Evolutionary conservation across 208 protist genomes (phyloP).

Genomic region (Phytomonas sp.): DNA sequence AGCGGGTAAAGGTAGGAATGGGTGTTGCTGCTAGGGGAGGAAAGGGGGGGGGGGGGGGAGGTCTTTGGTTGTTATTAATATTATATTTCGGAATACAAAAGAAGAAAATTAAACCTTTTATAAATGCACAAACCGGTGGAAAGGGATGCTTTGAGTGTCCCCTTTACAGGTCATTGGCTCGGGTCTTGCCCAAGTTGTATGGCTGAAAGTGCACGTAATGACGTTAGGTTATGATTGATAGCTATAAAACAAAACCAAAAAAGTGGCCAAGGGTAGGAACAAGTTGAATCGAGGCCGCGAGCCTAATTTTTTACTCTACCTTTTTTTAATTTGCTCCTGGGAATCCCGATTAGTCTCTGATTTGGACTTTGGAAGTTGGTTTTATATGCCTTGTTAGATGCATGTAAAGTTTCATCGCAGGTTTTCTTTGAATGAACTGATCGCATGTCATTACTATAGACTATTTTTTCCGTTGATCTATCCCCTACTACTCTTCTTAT

Average conservation of each 20-base stretch:
- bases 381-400: neutral
- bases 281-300: neutral
- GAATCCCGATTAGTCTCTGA: neutral
- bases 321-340: neutral
- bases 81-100: constrained; percentile 5
- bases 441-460: neutral
- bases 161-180: neutral
- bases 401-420: neutral
- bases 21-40: neutral
- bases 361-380: neutral
- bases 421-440: neutral
- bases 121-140: neutral
- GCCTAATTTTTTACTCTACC: neutral
- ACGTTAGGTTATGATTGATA: neutral
- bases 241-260: neutral
- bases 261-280: neutral
- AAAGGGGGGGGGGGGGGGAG: neutral
- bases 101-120: neutral
- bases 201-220: neutral
- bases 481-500: neutral
- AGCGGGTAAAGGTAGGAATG: constrained; percentile 2
- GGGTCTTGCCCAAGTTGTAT: neutral
- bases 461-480: neutral
- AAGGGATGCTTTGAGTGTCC: neutral
- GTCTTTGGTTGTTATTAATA: neutral